Percentiles rank a stretch among this genome's conserved stretches.
Evolutionary conservation across 108 stramenopile genomes (phyloP).

Genomic region (Skeletonema tropicum): DNA sequence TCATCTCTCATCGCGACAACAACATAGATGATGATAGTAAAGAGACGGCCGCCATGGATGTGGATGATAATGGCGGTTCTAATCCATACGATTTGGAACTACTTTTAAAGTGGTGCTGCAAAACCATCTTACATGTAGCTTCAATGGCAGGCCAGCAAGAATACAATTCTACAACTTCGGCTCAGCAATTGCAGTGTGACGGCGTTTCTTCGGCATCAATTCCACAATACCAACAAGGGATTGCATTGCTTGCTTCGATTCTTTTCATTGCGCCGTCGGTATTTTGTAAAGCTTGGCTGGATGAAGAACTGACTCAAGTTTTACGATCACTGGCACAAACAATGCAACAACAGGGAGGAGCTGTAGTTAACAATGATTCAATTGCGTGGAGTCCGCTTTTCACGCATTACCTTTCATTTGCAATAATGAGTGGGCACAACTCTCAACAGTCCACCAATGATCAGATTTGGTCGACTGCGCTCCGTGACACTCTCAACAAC

Average conservation of each 20-base stretch:
- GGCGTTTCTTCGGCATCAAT: background rate
- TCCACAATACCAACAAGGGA: conserved; percentile 31
- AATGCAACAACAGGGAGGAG: background rate
- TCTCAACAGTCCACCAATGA: background rate
- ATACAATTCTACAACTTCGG: background rate
- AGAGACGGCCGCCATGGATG: conserved; percentile 5
- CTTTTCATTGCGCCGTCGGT: conserved; percentile 9
- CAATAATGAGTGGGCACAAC: background rate
- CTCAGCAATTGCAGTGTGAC: background rate
- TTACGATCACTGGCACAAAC: conserved; percentile 13
- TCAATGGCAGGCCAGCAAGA: conserved; percentile 5
- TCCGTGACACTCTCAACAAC: conserved; percentile 22
- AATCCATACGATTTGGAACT: conserved; percentile 7
- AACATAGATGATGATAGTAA: background rate
- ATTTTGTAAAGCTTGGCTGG: conserved; percentile 12
- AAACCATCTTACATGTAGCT: conserved; percentile 18
- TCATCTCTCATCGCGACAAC: background rate
- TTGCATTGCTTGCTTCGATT: conserved; percentile 42
- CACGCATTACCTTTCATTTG: conserved; percentile 11
- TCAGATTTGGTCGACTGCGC: conserved; percentile 5
- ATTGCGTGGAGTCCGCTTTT: conserved; percentile 15
- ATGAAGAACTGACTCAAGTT: conserved; percentile 15
- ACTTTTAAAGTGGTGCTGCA: conserved; percentile 42
- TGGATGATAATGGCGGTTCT: conserved; percentile 12
- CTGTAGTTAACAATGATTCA: background rate